Evolutionary conservation across 2,329 filamentous ascomycete genomes (phyloP), one percentile per base, ranked within the genome.

Genomic region (Colletotrichum spinosum): DNA sequence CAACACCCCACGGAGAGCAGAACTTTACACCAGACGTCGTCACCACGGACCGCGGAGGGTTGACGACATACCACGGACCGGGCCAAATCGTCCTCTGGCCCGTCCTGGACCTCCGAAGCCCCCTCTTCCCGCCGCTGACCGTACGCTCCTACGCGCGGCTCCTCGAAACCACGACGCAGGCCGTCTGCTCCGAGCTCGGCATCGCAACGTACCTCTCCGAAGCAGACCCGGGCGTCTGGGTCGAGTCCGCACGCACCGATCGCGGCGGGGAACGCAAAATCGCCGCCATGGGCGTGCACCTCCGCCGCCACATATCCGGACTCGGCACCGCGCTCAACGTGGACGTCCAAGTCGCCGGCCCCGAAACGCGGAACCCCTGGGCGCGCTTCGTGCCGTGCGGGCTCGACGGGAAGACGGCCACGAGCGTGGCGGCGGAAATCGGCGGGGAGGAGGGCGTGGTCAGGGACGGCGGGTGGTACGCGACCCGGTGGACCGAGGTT

Each of bases 21-120:
- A 41, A 49, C 54, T 81, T 78, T 70, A 69, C 75, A 34, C 91
- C 90, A 3, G 81, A 86, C n/a, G 88, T 96, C 71, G 78, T 87
- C 48, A 84, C 89, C 71, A 91, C 92, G 12, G 86, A 89, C n/a
- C 89, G 96, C 59, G 96, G 96, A 67, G 96, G 96, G 0, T 89
- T 97, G 69, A 94, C 93, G 0, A 98, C 96, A 3, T 98, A 97
- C 80, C 96, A 99, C 76, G 96, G 95, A 0, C 96, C 95, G 0
- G 95, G 95, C 0, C 96, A 99, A 76, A 80, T 97, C 53, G 92
- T 97, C 41, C 88, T 94, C n/a, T 99, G 97, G 82, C 93, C 95
- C 3, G 88, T 97, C 55, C 76, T 97, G n/a, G 93, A 97, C 76
- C 84, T 98, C 61, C 88, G 87, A 59, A 83, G 86, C 7, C 73